Evolutionary conservation across 2,329 filamentous ascomycete species (phyloP).

Genomic region (Fusarium equiseti): DNA sequence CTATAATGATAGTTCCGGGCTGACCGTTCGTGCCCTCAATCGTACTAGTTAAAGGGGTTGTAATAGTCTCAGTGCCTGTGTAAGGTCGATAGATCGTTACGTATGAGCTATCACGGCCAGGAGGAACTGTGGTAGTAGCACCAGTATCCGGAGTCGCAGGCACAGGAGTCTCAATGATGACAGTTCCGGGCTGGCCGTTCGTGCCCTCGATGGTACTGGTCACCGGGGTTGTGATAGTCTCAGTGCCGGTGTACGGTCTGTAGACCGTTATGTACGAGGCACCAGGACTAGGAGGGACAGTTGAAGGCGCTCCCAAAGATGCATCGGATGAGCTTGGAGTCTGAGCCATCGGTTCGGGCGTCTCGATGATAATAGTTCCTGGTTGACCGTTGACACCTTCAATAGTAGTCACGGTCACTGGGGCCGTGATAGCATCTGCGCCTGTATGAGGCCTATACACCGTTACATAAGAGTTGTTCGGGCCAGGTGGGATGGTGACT

Average conservation of each 20-base stretch:
- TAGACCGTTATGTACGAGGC: not conserved
- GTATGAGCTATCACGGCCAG: not conserved
- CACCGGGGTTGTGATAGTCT: not conserved
- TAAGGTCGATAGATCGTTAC: not conserved
- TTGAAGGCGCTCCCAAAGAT: not conserved
- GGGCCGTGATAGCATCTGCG: conserved; percentile 8
- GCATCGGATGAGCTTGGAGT: not conserved
- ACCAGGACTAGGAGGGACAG: not conserved
- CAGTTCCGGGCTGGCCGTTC: not conserved
- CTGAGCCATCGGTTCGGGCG: not conserved
- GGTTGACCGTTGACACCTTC: conserved; percentile 4
- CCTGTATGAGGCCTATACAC: conserved; percentile 21
- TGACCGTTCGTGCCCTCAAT: not conserved
- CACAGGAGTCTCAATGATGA: not conserved
- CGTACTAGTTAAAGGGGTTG: not conserved
- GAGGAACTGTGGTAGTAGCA: not conserved
- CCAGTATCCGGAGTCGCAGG: not conserved
- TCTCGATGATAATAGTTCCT: conserved; percentile 28
- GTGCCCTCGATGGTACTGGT: not conserved
- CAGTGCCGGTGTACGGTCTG: not conserved
- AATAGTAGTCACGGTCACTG: conserved; percentile 22
- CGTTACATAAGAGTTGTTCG: conserved; percentile 18
- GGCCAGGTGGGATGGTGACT: conserved; percentile 15
- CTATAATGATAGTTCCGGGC: not conserved
- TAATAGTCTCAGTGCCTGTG: not conserved